Evolutionary conservation across 2,329 filamentous ascomycete genomes (phyloP), one percentile per base, ranked within the genome.

Genomic region (Fusarium sp.): DNA sequence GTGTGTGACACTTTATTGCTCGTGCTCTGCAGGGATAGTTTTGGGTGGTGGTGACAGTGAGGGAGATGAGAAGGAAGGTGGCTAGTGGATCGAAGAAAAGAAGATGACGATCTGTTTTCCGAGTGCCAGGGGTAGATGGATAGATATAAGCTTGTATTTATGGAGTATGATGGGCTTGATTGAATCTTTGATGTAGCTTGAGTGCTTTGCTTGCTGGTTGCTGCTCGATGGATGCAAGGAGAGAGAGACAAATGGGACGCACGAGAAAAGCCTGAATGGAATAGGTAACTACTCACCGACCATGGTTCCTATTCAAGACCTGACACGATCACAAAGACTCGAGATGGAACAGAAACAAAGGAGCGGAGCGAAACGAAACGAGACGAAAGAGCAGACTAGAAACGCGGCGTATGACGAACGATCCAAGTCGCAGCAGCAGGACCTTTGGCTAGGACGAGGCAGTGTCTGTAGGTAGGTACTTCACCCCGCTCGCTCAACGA

Each of bases 271-370:
- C 29, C 32, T 39, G 39, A 58, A 43, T 42, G 38, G 22, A 48
- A 29, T 36, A n/a, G n/a, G n/a, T n/a, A 32, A 36, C 58, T 46
- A 65, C 63, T 67, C 42, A 66, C 63, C 60, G 51, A 67, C 63
- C 63, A 66, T 66, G 50, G 26, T 26, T 19, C 15, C 24, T 44
- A 35, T 44, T 55, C 15, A 36, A 36, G 34, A 38, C 25, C 28
- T 43, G 53, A 42, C 36, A 13, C 41, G 34, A 15, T 24, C 51
- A 19, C 19, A 19, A 19, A 19, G 19, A 19, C 2, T 19, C 19
- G 19, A 38, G 42, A 57, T 53, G 42, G 34, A 31, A 39, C 45
- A 36, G 32, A 39, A 52, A 45, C 9, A 15, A 43, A 39, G 36
- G 36, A 36, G 38, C 31, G 31, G 34, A 42, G 35, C n/a, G n/a